phyloP scores from a whole-genome alignment of 768 basidiomycete species.

The Russula emetica region DNA sequence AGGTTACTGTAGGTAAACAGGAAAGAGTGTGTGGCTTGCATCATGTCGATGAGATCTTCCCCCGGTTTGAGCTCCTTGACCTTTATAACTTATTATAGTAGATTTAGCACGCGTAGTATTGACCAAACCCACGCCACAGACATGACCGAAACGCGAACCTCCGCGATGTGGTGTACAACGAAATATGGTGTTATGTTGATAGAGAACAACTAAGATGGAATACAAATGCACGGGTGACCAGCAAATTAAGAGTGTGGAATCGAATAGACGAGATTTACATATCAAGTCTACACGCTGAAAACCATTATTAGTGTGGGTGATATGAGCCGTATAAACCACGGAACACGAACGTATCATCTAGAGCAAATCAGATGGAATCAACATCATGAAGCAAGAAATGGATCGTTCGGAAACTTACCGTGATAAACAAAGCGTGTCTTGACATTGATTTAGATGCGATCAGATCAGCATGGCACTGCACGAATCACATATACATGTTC shows the following conservation, averaged over 20 bases:
- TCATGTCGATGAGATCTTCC: too few relatives aligned
- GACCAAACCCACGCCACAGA: neutral
- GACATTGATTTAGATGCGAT: constrained; percentile 14
- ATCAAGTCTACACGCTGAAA: constrained; percentile 17
- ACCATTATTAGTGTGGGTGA: neutral
- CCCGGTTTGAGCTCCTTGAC: too few relatives aligned
- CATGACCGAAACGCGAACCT: neutral
- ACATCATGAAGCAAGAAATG: neutral
- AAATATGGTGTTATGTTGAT: constrained; percentile 20
- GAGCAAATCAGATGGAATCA: neutral
- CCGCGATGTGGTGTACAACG: constrained; percentile 13
- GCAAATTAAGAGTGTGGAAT: neutral
- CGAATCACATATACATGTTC: constrained; percentile 24
- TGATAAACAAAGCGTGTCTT: constrained; percentile 82
- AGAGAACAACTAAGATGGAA: constrained; percentile 14
- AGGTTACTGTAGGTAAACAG: too few relatives aligned
- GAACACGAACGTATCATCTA: constrained; percentile 29
- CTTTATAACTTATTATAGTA: too few relatives aligned
- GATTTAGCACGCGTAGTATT: neutral
- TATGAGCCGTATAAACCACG: neutral
- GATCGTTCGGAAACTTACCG: constrained; percentile 41
- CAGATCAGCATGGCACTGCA: constrained; percentile 3
- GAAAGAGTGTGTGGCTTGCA: too few relatives aligned
- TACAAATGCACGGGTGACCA: constrained; percentile 15
- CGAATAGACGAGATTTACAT: neutral